Percentiles rank a stretch among this genome's conserved stretches.
These are phyloP conservation scores for Sanghuangporus baumii DNA, from an alignment of 1,284 basidiomycete genomes.

Conservation along the genomic window DNA sequence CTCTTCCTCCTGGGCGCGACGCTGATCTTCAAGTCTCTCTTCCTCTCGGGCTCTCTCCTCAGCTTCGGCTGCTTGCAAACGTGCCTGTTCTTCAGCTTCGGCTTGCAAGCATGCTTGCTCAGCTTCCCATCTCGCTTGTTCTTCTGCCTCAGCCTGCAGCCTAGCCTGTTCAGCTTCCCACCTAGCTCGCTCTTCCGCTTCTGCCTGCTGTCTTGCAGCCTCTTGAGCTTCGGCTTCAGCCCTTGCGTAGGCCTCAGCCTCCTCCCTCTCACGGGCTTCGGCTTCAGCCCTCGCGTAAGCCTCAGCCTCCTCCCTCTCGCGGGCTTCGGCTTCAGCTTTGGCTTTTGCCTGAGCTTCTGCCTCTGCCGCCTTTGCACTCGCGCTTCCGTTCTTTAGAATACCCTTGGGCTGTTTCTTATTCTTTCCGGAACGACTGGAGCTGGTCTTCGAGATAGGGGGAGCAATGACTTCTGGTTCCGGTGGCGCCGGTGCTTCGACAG, in stretches of 20 bases:
- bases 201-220: not conserved
- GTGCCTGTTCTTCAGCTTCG: not conserved
- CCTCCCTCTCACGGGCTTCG: not conserved
- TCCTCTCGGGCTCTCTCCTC: not conserved
- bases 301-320: not conserved
- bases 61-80: not conserved
- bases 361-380: not conserved
- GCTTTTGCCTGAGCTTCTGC: slow-evolving; percentile 2
- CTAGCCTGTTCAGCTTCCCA: not conserved
- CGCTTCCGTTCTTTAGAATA: slow-evolving; percentile 9
- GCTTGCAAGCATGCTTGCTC: not conserved
- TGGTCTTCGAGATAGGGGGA: slow-evolving; percentile 1
- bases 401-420: slow-evolving; percentile 10
- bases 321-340: not conserved
- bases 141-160: not conserved
- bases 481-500: not conserved
- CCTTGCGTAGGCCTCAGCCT: not conserved
- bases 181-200: not conserved
- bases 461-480: slow-evolving; percentile 1
- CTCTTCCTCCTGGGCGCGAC: not conserved
- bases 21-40: not conserved
- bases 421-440: not conserved
- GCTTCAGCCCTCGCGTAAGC: not conserved
- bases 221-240: not conserved
- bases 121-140: not conserved